Percentiles rank a stretch among this genome's conserved stretches.
phyloP scores from a whole-genome alignment of 805 yeast species.

The Cyberlindnera samutprakarnensis region DNA sequence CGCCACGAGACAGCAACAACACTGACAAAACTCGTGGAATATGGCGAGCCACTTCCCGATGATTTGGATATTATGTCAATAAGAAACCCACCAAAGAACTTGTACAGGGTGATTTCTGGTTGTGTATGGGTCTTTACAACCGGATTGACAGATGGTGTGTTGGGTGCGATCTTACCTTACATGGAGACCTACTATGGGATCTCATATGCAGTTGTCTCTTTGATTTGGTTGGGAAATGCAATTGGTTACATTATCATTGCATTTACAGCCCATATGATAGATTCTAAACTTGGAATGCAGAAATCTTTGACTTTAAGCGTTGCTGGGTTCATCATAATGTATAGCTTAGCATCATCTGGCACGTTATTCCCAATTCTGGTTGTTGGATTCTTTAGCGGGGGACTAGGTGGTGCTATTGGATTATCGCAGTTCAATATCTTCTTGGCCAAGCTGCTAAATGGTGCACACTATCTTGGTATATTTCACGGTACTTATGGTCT shows the following conservation, averaged over 20 bases:
- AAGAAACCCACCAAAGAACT: conserved; percentile 39
- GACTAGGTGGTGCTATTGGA: conserved; percentile 44
- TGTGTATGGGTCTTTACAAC: conserved; percentile 32
- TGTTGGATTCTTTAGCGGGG: conserved; percentile 48
- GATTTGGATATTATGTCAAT: conserved; percentile 23
- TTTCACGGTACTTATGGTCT: conserved; percentile 58
- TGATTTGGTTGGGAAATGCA: conserved; percentile 52
- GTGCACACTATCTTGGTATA: conserved; percentile 42
- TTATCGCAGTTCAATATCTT: conserved; percentile 47
- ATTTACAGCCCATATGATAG: conserved; percentile 36
- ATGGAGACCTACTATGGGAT: conserved; percentile 43
- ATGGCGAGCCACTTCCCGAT: conserved; percentile 3
- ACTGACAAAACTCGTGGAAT: conserved; percentile 7
- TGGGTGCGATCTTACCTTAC: conserved; percentile 52
- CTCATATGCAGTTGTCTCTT: conserved; percentile 45
- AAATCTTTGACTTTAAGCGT: conserved; percentile 34
- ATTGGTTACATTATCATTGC: conserved; percentile 48
- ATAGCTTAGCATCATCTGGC: conserved; percentile 39
- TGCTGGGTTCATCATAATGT: conserved; percentile 31
- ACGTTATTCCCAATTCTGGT: conserved; percentile 41
- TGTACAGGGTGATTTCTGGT: conserved; percentile 33
- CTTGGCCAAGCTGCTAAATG: conserved; percentile 32
- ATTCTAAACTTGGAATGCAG: conserved; percentile 31
- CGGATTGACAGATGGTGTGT: conserved; percentile 50
- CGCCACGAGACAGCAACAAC: conserved; percentile 8